Conservation (phyloP, 2,329 filamentous ascomycete genomes). For the Colletotrichum echinochloae region DNA sequence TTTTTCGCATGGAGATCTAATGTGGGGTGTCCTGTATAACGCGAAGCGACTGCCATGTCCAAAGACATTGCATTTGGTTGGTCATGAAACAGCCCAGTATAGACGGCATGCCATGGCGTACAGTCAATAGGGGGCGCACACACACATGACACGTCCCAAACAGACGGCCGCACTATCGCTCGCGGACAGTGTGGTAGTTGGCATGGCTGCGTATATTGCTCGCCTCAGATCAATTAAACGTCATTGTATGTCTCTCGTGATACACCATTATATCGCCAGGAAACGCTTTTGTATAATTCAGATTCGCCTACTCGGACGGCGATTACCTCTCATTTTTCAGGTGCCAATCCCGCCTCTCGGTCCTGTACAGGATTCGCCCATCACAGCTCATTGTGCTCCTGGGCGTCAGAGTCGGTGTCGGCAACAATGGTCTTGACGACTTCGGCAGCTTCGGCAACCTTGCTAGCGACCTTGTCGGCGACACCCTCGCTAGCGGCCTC, state of each 20-base stretch:
- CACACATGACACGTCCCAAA: background rate
- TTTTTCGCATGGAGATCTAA: too few species aligned
- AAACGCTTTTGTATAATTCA: constrained; percentile 9
- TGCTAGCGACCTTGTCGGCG: constrained; percentile 60
- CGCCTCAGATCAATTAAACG: constrained; percentile 24
- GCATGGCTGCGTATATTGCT: constrained; percentile 9
- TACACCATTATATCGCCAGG: constrained; percentile 16
- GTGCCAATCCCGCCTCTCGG: background rate
- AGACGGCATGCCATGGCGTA: background rate
- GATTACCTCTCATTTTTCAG: constrained; percentile 2
- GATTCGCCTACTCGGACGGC: background rate
- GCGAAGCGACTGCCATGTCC: too few species aligned
- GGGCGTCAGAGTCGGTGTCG: constrained; percentile 63
- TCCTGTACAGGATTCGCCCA: background rate
- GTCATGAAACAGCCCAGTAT: too few species aligned
- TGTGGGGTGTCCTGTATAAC: too few species aligned
- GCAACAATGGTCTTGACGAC: constrained; percentile 64
- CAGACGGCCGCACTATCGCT: background rate
- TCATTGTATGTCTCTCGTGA: constrained; percentile 30
- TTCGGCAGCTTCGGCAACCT: constrained; percentile 61
- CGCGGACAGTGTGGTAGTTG: background rate
- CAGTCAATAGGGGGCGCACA: background rate
- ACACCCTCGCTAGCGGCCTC: constrained; percentile 56
- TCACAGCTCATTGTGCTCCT: constrained; percentile 72
- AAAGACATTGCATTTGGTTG: too few species aligned